Evolutionary conservation across 768 basidiomycete species (phyloP).

Genomic region (Neoboletus magnificus): DNA sequence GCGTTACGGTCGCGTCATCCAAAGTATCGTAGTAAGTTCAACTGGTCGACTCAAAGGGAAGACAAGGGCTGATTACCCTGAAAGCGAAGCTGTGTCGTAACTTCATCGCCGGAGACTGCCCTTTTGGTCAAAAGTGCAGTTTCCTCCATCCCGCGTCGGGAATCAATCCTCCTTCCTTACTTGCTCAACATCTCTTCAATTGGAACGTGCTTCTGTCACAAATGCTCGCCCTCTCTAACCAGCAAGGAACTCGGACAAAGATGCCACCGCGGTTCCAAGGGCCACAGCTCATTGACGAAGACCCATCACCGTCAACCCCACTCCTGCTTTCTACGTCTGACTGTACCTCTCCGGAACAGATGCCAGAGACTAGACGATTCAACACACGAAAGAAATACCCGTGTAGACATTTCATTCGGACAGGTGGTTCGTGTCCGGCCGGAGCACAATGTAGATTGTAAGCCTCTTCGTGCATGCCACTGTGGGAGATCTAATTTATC

Average conservation of each 20-base stretch:
- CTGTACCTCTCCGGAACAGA: slow-evolving; percentile 13
- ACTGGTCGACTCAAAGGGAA: neutral
- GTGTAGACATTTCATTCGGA: slow-evolving; percentile 41
- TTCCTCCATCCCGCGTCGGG: slow-evolving; percentile 33
- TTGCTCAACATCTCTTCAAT: slow-evolving; percentile 12
- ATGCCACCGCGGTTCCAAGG: slow-evolving; percentile 7
- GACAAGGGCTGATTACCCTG: slow-evolving; percentile 1
- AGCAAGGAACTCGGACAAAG: neutral
- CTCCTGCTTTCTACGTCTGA: slow-evolving; percentile 24
- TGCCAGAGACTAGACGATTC: neutral
- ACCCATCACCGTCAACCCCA: slow-evolving; percentile 14
- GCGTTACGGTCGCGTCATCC: slow-evolving; percentile 15
- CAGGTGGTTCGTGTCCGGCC: slow-evolving; percentile 41
- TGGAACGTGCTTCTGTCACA: slow-evolving; percentile 21
- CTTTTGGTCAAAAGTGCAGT: slow-evolving; percentile 37
- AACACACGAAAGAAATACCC: slow-evolving; percentile 32
- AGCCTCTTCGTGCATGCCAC: slow-evolving; percentile 13
- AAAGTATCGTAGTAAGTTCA: slow-evolving; percentile 32
- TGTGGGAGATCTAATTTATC: neutral
- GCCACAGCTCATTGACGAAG: slow-evolving; percentile 18
- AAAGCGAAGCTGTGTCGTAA: slow-evolving; percentile 39
- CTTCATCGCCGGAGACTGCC: slow-evolving; percentile 35
- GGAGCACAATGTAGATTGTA: slow-evolving; percentile 43
- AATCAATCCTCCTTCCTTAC: slow-evolving; percentile 12
- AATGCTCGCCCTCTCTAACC: slow-evolving; percentile 9